These are phyloP conservation scores for Camellia oleifera DNA, from an alignment of 179 eudicot genomes.

Conservation along the genomic window DNA sequence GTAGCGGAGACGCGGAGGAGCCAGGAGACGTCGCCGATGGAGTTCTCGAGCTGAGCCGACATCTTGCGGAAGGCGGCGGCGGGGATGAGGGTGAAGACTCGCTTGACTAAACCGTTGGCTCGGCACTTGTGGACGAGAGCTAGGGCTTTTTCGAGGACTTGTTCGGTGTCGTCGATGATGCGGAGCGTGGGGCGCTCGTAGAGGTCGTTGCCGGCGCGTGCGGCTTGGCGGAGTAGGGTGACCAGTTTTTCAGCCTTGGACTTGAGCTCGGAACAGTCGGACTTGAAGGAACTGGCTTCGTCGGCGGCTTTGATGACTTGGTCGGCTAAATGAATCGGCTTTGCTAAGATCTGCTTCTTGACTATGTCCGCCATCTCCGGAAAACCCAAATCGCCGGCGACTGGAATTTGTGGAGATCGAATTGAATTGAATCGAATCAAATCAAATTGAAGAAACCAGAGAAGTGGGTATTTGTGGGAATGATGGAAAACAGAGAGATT, in stretches of 20 bases:
- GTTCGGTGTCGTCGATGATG: slow-evolving; percentile 54
- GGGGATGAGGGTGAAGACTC: slow-evolving; percentile 55
- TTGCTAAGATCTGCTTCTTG: slow-evolving; percentile 45
- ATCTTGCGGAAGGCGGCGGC: slow-evolving; percentile 50
- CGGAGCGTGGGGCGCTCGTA: slow-evolving; percentile 66
- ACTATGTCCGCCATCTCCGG: slow-evolving; percentile 31
- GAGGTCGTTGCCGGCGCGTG: slow-evolving; percentile 52
- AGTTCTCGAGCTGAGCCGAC: slow-evolving; percentile 41
- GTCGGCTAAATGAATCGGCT: slow-evolving; percentile 59
- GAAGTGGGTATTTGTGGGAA: too few species aligned
- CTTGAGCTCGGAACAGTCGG: slow-evolving; percentile 51
- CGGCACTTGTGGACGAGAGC: slow-evolving; percentile 47
- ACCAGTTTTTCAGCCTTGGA: slow-evolving; percentile 45
- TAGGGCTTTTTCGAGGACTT: slow-evolving; percentile 49
- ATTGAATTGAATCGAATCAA: background rate
- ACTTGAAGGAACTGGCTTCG: slow-evolving; percentile 47
- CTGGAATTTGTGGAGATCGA: background rate
- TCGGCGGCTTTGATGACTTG: slow-evolving; percentile 49
- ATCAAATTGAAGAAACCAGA: too few species aligned
- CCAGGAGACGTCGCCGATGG: slow-evolving; percentile 53
- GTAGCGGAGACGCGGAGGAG: slow-evolving; percentile 52
- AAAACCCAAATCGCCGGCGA: too few species aligned
- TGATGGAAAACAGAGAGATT: background rate
- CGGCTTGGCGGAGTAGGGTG: slow-evolving; percentile 56
- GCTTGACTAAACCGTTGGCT: slow-evolving; percentile 46